These are phyloP conservation scores for Staphylotrichum tortipilum DNA, from an alignment of 495 filamentous ascomycete genomes.

Conservation along the genomic window DNA sequence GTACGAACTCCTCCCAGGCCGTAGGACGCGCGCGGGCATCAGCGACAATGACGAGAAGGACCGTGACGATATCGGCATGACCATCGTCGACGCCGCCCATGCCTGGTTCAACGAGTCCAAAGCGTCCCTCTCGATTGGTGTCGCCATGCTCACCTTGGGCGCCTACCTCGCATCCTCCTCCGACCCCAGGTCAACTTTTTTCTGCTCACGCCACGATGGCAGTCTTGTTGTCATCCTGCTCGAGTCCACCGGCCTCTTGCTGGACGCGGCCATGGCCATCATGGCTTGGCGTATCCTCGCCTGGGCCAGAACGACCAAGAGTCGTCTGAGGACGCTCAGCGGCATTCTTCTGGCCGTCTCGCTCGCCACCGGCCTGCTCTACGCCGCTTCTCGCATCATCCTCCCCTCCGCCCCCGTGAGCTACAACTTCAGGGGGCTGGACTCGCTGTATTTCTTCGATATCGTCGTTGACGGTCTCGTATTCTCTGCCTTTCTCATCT, in stretches of 20 bases:
- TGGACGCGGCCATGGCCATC: conserved; percentile 33
- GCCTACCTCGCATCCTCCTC: conserved; percentile 17
- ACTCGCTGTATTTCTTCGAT: conserved; percentile 34
- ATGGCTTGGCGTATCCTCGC: conserved; percentile 39
- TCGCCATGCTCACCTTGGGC: conserved; percentile 27
- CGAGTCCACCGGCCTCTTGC: conserved; percentile 33
- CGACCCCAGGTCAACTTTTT: conserved; percentile 30
- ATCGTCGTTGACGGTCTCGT: conserved; percentile 31
- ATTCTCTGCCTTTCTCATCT: conserved; percentile 31
- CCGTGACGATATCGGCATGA: conserved; percentile 31
- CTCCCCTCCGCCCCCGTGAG: conserved; percentile 3
- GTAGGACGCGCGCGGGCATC: conserved; percentile 10
- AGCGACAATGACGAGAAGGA: conserved; percentile 16
- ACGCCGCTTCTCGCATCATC: conserved; percentile 5
- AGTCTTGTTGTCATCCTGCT: conserved; percentile 19
- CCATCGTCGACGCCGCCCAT: conserved; percentile 28
- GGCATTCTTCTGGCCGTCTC: conserved; percentile 25
- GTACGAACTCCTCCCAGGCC: conserved; percentile 32
- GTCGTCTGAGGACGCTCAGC: conserved; percentile 31
- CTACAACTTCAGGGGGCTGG: conserved; percentile 21
- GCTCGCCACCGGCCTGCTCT: conserved; percentile 15
- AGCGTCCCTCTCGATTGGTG: conserved; percentile 19
- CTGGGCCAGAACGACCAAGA: conserved; percentile 37
- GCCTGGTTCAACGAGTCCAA: conserved; percentile 28
- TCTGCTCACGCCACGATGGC: conserved; percentile 33